These are phyloP conservation scores for Ceratonia siliqua DNA, from an alignment of 306 rosid species.

Conservation along the genomic window DNA sequence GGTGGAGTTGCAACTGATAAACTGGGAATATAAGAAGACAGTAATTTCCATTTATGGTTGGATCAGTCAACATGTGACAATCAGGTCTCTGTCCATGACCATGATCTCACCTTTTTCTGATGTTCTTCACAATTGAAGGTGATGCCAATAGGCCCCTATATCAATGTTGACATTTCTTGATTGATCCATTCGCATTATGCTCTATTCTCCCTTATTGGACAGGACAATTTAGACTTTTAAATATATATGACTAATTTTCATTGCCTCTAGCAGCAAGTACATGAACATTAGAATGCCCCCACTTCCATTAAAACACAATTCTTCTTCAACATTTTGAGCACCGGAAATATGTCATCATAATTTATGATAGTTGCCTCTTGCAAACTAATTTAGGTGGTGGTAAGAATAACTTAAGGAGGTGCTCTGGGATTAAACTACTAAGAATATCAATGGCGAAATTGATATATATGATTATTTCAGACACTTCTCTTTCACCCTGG, in stretches of 20 bases:
- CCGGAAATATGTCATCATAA: background rate
- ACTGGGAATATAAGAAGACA: background rate
- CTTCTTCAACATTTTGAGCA: background rate
- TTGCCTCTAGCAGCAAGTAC: background rate
- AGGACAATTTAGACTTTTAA: no score
- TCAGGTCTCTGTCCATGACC: no score
- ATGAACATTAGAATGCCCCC: background rate
- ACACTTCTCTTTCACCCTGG: background rate
- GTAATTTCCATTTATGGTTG: background rate
- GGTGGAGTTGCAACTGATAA: no score
- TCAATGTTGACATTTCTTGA: no score
- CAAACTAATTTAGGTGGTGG: background rate
- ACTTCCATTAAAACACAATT: conserved; percentile 18
- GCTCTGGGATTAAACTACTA: conserved; percentile 4
- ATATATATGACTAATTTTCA: no score
- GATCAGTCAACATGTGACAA: background rate
- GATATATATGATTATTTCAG: background rate
- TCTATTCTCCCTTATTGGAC: no score
- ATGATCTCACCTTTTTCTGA: no score
- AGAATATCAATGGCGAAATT: background rate
- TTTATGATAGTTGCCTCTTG: background rate
- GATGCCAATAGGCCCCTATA: no score
- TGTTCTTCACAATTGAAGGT: no score
- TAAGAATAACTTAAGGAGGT: background rate
- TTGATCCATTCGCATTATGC: no score